Conservation (phyloP, 805 yeast species). For the Nakazawaea ishiwadae region DNA sequence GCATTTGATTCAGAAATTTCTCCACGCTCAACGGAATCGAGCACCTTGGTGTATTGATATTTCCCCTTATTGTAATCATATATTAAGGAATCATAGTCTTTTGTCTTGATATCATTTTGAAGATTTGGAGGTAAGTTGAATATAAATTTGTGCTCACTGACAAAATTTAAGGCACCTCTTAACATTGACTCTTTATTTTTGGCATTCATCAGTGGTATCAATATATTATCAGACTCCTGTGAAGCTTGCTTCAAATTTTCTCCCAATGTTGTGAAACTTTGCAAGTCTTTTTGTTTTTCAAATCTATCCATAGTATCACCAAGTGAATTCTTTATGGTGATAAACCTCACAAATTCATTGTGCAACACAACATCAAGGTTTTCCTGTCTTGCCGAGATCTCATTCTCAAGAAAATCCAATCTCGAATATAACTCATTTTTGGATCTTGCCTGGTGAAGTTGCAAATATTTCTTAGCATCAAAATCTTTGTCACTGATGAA, state of each 20-base stretch:
- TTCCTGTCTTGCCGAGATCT: slow-evolving; percentile 44
- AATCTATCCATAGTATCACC: slow-evolving; percentile 58
- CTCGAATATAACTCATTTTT: slow-evolving; percentile 44
- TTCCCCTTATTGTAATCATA: slow-evolving; percentile 52
- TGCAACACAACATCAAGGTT: slow-evolving; percentile 49
- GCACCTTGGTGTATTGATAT: slow-evolving; percentile 13
- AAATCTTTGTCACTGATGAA: slow-evolving; percentile 55
- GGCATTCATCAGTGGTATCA: slow-evolving; percentile 56
- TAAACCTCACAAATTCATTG: slow-evolving; percentile 58
- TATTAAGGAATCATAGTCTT: slow-evolving; percentile 55
- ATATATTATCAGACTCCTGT: slow-evolving; percentile 40
- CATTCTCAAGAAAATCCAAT: slow-evolving; percentile 41
- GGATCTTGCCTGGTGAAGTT: slow-evolving; percentile 52
- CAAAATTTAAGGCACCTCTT: slow-evolving; percentile 42
- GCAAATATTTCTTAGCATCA: slow-evolving; percentile 51
- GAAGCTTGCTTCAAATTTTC: slow-evolving; percentile 40
- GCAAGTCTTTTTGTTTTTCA: slow-evolving; percentile 20
- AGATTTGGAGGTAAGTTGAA: slow-evolving; percentile 55
- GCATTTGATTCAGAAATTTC: slow-evolving; percentile 9
- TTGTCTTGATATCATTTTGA: slow-evolving; percentile 33
- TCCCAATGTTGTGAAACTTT: slow-evolving; percentile 3
- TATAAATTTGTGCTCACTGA: slow-evolving; percentile 47
- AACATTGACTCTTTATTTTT: slow-evolving; percentile 44
- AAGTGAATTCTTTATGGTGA: slow-evolving; percentile 57
- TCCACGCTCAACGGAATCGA: slow-evolving; percentile 7